Evolutionary conservation across 225 moss, liverwort and hornwort species (phyloP).

Genomic region (Ulota crispa): DNA sequence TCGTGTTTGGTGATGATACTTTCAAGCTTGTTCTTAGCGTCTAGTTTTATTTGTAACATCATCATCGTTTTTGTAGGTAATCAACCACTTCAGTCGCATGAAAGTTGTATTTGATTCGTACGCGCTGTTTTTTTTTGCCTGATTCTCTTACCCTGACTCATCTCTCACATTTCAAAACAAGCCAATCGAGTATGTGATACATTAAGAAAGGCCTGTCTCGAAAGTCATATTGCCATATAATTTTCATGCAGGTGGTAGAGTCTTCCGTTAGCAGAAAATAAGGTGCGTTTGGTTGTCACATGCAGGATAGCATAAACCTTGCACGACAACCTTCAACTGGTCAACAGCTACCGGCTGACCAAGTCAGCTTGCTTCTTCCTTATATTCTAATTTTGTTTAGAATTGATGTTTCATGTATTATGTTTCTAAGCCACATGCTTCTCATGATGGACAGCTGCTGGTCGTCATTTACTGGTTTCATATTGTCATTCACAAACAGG

Average conservation of each 20-base stretch:
- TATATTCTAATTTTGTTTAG: conserved; percentile 1
- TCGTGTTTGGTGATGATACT: too few relatives aligned
- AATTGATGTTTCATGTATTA: conserved; percentile 5
- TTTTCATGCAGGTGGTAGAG: not conserved
- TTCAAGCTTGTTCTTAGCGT: too few relatives aligned
- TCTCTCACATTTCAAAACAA: conserved; percentile 9
- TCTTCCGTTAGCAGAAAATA: not conserved
- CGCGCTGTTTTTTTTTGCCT: not conserved
- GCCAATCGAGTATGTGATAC: conserved; percentile 6
- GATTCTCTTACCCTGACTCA: not conserved
- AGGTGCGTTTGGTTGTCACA: conserved; percentile 21
- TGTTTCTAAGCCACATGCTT: not conserved
- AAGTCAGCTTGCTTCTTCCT: conserved; percentile 45
- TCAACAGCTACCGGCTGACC: conserved; percentile 40
- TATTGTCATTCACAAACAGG: not conserved
- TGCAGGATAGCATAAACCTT: conserved; percentile 61
- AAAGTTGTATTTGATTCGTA: conserved; percentile 1
- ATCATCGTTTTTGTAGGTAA: not conserved
- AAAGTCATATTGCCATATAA: not conserved
- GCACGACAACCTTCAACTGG: conserved; percentile 36
- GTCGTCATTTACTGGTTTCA: not conserved
- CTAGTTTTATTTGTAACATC: not conserved
- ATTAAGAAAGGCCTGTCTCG: not conserved
- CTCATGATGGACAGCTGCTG: conserved; percentile 1
- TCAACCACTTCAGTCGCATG: not conserved